Conservation (phyloP, 83 land plant species). For the Picea mariana region DNA sequence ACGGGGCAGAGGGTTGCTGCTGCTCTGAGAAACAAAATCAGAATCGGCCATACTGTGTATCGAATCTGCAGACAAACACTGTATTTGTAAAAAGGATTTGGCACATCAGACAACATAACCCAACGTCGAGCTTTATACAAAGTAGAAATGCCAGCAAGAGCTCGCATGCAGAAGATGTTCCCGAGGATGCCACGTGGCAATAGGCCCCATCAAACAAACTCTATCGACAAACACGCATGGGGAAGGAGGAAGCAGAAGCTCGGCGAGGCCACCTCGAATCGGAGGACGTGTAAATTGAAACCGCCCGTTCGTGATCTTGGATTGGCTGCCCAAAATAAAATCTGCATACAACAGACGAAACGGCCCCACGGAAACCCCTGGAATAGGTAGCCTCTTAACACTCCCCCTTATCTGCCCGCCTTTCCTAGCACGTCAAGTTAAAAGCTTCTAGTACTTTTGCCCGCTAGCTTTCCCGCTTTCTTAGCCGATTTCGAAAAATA, state of each 20-base stretch:
- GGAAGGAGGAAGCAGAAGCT: not conserved
- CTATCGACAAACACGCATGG: not conserved
- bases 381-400: not conserved
- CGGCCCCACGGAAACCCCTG: not conserved
- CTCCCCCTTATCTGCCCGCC: not conserved
- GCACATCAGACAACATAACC: no score
- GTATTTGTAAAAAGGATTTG: no score
- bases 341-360: not conserved
- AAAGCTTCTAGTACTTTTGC: not conserved
- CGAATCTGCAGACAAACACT: not conserved
- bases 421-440: slow-evolving; percentile 2
- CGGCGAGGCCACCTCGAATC: not conserved
- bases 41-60: not conserved
- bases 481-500: no score
- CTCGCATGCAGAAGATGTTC: slow-evolving; percentile 13
- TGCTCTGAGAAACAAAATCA: not conserved
- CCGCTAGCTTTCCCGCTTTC: not conserved
- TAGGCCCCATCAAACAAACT: not conserved
- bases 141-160: not conserved
- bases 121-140: not conserved
- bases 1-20: not conserved
- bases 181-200: not conserved
- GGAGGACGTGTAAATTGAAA: not conserved
- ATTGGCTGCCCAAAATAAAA: not conserved
- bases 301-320: not conserved